These are phyloP conservation scores for Volvox reticuliferus DNA, from an alignment of 139 green algal species.

Conservation along the genomic window DNA sequence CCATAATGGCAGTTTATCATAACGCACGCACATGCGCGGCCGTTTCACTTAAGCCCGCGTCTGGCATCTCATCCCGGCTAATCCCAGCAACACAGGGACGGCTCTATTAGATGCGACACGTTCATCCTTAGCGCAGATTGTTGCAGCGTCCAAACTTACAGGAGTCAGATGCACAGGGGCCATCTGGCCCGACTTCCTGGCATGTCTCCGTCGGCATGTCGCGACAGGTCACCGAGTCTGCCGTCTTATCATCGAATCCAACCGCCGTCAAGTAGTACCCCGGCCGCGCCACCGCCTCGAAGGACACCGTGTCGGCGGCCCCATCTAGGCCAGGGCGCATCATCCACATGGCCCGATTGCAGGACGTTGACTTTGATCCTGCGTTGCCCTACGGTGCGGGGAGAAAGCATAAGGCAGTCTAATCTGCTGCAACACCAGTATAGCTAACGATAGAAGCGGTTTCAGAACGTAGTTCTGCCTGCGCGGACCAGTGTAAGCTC, in stretches of 20 bases:
- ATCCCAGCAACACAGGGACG: too few species aligned
- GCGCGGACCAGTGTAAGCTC: too few species aligned
- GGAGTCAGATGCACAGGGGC: neutral
- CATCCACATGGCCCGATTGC: slow-evolving; percentile 39
- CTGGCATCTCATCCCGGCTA: too few species aligned
- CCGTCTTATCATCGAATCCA: neutral
- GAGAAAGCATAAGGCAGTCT: neutral
- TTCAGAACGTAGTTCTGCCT: too few species aligned
- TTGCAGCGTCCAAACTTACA: neutral
- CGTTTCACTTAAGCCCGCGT: too few species aligned
- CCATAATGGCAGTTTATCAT: too few species aligned
- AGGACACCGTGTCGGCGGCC: slow-evolving; percentile 27
- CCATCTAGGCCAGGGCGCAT: slow-evolving; percentile 46
- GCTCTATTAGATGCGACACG: too few species aligned
- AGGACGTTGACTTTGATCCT: neutral
- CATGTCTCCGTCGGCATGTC: neutral
- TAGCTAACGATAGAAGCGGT: too few species aligned
- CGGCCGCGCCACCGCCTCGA: slow-evolving; percentile 28
- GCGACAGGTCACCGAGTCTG: neutral
- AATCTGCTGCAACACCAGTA: too few species aligned
- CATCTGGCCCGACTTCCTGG: neutral
- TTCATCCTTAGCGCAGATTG: too few species aligned
- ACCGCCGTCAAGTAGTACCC: slow-evolving; percentile 9
- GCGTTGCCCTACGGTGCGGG: neutral
- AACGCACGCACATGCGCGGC: too few species aligned